These are phyloP conservation scores for Scheffersomyces parashehatae DNA, from an alignment of 1,139 yeast species.

Conservation along the genomic window DNA sequence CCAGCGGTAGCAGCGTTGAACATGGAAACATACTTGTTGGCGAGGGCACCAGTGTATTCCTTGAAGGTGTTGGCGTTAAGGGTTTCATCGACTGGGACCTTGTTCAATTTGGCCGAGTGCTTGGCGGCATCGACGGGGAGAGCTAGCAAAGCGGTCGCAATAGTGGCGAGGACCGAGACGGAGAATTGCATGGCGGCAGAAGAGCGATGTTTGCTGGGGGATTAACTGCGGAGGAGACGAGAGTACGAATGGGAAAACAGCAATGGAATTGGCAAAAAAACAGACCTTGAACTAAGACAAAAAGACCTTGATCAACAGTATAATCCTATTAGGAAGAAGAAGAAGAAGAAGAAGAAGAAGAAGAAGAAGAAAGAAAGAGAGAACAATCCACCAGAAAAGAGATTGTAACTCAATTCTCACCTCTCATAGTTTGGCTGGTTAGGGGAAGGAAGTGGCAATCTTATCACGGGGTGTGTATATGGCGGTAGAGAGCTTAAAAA, in stretches of 20 bases:
- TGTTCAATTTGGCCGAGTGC: slow-evolving; percentile 62
- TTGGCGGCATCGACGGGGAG: slow-evolving; percentile 55
- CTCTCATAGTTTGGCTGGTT: too few species aligned
- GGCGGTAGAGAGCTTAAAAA: too few species aligned
- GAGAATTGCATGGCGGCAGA: slow-evolving; percentile 31
- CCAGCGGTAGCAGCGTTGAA: slow-evolving; percentile 40
- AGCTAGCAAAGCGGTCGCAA: slow-evolving; percentile 29
- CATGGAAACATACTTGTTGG: slow-evolving; percentile 65
- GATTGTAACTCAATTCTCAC: too few species aligned
- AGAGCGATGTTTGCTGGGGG: background rate
- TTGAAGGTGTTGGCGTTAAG: slow-evolving; percentile 59
- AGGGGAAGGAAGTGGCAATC: slow-evolving; percentile 8
- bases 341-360: too few species aligned
- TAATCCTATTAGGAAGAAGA: too few species aligned
- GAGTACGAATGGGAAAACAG: too few species aligned
- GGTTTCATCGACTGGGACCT: slow-evolving; percentile 62
- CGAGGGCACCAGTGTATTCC: slow-evolving; percentile 69
- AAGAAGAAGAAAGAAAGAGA: too few species aligned
- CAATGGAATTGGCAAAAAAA: too few species aligned
- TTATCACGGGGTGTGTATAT: slow-evolving; percentile 1
- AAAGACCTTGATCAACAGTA: too few species aligned
- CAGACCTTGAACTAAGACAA: too few species aligned
- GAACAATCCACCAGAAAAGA: too few species aligned
- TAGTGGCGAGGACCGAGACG: slow-evolving; percentile 38
- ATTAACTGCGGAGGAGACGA: too few species aligned